Evolutionary conservation across 495 filamentous ascomycete species (phyloP).

Genomic region (Penicillium pulvis): DNA sequence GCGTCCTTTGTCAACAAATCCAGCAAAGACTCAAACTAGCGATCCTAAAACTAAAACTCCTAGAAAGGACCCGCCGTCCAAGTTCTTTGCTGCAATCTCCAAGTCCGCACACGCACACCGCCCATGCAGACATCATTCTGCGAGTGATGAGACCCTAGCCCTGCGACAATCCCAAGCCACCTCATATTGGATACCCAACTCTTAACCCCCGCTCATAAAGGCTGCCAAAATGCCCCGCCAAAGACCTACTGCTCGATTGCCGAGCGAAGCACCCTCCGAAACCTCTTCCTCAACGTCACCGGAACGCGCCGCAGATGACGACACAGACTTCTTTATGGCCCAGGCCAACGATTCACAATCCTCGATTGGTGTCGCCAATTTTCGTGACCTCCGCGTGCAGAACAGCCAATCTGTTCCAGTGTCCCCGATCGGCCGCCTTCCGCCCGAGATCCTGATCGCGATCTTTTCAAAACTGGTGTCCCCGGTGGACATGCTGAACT

Average conservation of each 20-base stretch:
- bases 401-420: constrained; percentile 56
- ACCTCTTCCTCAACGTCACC: constrained; percentile 86
- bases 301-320: constrained; percentile 79
- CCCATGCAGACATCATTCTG: constrained; percentile 17
- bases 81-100: background rate
- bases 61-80: background rate
- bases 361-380: constrained; percentile 76
- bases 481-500: constrained; percentile 74
- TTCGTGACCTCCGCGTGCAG: constrained; percentile 66
- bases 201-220: background rate
- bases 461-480: constrained; percentile 84
- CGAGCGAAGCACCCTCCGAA: constrained; percentile 51
- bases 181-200: constrained; percentile 12
- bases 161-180: constrained; percentile 19
- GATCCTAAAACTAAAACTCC: background rate
- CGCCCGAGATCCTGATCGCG: constrained; percentile 90
- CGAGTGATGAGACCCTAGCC: constrained; percentile 29
- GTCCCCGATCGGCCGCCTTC: constrained; percentile 79
- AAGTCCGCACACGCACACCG: constrained; percentile 12
- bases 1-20: background rate
- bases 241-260: constrained; percentile 40
- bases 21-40: too few species aligned
- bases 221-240: constrained; percentile 41
- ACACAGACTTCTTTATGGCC: constrained; percentile 87
- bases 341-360: constrained; percentile 88